Base-by-base conservation (phyloP, 257 asterid genomes). In the Solanum tarapatanum region DNA sequence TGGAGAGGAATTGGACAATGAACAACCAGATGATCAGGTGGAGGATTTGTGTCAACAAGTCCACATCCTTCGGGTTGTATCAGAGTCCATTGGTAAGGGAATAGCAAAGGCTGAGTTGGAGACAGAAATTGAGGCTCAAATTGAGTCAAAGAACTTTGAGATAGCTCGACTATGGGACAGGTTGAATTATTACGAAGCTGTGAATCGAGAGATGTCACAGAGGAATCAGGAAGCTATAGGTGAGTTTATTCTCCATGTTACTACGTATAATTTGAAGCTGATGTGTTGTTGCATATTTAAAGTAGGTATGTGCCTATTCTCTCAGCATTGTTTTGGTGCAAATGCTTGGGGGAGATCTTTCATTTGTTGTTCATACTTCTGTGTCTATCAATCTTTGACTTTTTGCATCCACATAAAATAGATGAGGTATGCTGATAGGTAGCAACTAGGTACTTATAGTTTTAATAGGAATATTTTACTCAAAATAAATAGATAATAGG, bases 201-300 rank as follows among this genome's bases (percentile, higher is more conserved):
- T 96, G 90, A 97, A 95, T 89, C 94, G 93, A 90, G 97, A 97
- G 93, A 96, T 97, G 99, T 97, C 99, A 80, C 99, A 95, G 86
- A 93, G 99, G 91, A 97, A 96, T 91, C 99, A 97, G 93, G 97
- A 96, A 93, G 93, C 95, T 70, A 89, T 97, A 35, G 99, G 99
- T 96, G 88, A 92, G 96, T 86, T 88, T n/a, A 93, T 75, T 80
- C 4, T 58, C 33, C 36, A 43, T 36, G 35, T 11, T 62, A 12
- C 70, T 79, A 32, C 85, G 26, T 66, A 43, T 26, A 41, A 37
- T 60, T 36, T 36, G 83, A 73, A 69, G 64, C 83, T 37, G n/a
- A 58, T 82, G 55, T 37, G 33, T 48, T 64, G 64, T 60, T 35
- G 37, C 79, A 37, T 26, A 26, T 24, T 84, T 43, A 84, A 69